A percentile compares a stretch with the other conserved stretches of the same genome.
phyloP scores from a whole-genome alignment of 305 asterid genomes.

The Solanum hybrid region DNA sequence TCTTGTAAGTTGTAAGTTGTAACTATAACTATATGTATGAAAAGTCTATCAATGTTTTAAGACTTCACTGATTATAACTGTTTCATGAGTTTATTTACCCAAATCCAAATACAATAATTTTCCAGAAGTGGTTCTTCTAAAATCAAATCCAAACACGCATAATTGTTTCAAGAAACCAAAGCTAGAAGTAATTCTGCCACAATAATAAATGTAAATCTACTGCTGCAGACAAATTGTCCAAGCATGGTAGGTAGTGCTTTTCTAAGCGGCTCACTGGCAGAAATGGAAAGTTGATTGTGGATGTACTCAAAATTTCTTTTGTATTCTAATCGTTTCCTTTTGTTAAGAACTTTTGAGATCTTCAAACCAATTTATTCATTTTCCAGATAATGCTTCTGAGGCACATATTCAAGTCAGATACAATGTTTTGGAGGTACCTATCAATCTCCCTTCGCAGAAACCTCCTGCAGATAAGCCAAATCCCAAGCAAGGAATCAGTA shows the following conservation, averaged over 20 bases:
- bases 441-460: slow-evolving; percentile 75
- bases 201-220: neutral
- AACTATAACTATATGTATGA: neutral
- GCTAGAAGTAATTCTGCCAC: neutral
- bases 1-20: neutral
- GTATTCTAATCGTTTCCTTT: neutral
- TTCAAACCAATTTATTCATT: neutral
- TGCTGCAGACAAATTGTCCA: neutral
- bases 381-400: slow-evolving; percentile 57
- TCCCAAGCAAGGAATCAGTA: slow-evolving; percentile 95
- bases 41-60: neutral
- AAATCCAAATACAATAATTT: neutral
- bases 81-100: neutral
- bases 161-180: neutral
- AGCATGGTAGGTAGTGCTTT: neutral
- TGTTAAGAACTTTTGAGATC: neutral
- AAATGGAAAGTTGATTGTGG: neutral
- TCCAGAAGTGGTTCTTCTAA: neutral
- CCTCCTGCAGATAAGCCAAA: slow-evolving; percentile 95
- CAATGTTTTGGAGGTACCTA: slow-evolving; percentile 79
- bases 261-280: neutral
- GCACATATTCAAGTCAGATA: slow-evolving; percentile 59
- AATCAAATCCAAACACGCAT: neutral
- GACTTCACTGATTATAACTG: too few relatives aligned
- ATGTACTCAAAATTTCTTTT: neutral